A percentile compares a stretch with the other conserved stretches of the same genome.
phyloP scores from a whole-genome alignment of 768 basidiomycete species.

The Hygrophoropsis aurantiaca region DNA sequence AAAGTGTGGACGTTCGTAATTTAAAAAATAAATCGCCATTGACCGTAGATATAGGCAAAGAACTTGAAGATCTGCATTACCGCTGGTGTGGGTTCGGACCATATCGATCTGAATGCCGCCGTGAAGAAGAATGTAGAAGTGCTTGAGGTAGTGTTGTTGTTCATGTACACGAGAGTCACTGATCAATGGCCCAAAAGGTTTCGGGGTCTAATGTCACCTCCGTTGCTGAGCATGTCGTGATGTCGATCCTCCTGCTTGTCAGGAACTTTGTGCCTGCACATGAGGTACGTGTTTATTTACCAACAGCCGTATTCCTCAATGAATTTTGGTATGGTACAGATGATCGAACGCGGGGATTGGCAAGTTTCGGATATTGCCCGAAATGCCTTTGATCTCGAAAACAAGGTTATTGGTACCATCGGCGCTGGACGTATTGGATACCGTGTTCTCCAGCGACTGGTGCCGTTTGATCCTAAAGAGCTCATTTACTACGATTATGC shows the following conservation, averaged over 20 bases:
- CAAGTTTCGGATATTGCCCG: constrained; percentile 38
- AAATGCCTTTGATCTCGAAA: constrained; percentile 46
- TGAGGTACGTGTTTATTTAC: constrained; percentile 24
- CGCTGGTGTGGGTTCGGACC: constrained; percentile 24
- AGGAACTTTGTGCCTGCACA: constrained; percentile 43
- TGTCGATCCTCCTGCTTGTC: constrained; percentile 45
- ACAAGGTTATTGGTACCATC: constrained; percentile 47
- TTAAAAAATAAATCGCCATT: background rate
- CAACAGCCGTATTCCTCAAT: background rate
- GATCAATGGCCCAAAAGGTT: constrained; percentile 13
- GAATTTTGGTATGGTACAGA: constrained; percentile 1
- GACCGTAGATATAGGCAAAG: background rate
- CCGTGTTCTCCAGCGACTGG: constrained; percentile 34
- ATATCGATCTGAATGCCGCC: constrained; percentile 42
- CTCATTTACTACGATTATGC: constrained; percentile 44
- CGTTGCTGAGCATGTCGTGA: constrained; percentile 43
- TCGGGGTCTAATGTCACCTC: constrained; percentile 43
- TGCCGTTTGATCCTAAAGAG: constrained; percentile 46
- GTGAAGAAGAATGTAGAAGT: constrained; percentile 44
- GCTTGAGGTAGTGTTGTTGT: constrained; percentile 24
- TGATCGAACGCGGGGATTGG: constrained; percentile 40
- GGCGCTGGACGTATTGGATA: constrained; percentile 44
- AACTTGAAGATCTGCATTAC: constrained; percentile 1
- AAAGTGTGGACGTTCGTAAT: constrained; percentile 6
- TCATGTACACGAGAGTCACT: too few relatives aligned